Percentiles rank a stretch among this genome's conserved stretches.
phyloP scores from a whole-genome alignment of 2,329 filamentous ascomycete species.

The Drechslerella dactyloides region DNA sequence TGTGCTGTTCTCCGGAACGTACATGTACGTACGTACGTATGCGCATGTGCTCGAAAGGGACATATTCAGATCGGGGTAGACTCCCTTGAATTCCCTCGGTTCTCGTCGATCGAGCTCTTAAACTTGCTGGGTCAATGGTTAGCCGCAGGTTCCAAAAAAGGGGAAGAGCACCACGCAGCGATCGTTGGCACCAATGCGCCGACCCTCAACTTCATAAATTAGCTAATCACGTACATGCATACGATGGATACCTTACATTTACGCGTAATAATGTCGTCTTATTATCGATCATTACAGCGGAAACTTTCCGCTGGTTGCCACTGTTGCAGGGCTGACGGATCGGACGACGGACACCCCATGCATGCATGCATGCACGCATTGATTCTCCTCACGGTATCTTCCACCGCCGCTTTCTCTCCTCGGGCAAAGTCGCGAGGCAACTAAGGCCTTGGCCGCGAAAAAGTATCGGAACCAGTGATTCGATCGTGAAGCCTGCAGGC shows the following conservation, averaged over 20 bases:
- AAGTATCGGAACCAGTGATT: constrained; percentile 6
- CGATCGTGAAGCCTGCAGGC: constrained; percentile 7
- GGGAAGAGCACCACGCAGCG: neutral
- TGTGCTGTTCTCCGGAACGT: neutral
- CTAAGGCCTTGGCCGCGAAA: constrained; percentile 14
- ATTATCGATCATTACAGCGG: neutral
- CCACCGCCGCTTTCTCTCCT: neutral
- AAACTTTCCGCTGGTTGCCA: constrained; percentile 25
- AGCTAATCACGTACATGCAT: neutral
- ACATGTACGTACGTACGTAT: too few relatives aligned
- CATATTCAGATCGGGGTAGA: too few relatives aligned
- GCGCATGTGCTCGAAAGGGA: neutral
- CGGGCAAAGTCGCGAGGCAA: constrained; percentile 34
- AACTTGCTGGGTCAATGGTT: neutral
- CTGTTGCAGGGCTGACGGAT: constrained; percentile 25
- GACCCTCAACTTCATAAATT: neutral
- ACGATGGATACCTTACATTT: neutral
- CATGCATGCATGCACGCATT: too few relatives aligned
- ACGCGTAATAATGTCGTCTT: constrained; percentile 3
- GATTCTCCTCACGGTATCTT: neutral
- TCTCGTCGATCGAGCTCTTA: neutral
- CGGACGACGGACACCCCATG: too few relatives aligned
- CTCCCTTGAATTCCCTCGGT: neutral
- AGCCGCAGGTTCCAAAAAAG: neutral
- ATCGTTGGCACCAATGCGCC: too few relatives aligned